These are phyloP conservation scores for Mycena epipterygia DNA, from an alignment of 768 basidiomycete species.

Conservation along the genomic window DNA sequence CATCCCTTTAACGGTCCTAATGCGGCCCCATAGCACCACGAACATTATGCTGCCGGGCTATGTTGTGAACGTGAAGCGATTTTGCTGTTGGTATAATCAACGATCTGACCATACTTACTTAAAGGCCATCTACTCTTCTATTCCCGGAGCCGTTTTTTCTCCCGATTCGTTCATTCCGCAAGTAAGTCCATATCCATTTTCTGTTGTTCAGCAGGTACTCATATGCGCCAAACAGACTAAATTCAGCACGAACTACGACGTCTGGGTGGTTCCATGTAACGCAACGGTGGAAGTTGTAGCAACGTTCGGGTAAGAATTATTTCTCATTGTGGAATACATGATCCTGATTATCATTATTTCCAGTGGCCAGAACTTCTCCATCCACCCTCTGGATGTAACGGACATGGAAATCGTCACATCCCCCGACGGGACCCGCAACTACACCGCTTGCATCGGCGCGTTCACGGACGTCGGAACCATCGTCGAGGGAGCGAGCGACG, in stretches of 20 bases:
- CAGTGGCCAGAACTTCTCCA: constrained; percentile 26
- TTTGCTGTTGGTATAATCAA: neutral
- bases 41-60: constrained; percentile 31
- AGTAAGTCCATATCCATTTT: neutral
- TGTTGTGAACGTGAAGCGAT: neutral
- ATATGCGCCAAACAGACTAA: constrained; percentile 14
- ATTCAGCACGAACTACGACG: constrained; percentile 25
- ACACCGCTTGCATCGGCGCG: constrained; percentile 25
- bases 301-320: constrained; percentile 15
- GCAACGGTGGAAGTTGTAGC: constrained; percentile 21
- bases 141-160: constrained; percentile 29
- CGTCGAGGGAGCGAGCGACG: constrained; percentile 17
- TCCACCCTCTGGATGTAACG: constrained; percentile 28
- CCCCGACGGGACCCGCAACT: constrained; percentile 28
- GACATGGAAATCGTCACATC: constrained; percentile 31
- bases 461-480: constrained; percentile 31
- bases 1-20: neutral
- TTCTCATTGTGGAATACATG: too few species aligned
- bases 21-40: neutral
- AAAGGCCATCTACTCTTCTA: constrained; percentile 29
- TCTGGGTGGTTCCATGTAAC: constrained; percentile 34
- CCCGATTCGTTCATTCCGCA: constrained; percentile 22
- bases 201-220: too few species aligned
- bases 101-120: neutral
- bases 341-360: neutral